Base-by-base conservation (phyloP, 768 basidiomycete genomes). In the Gyrodon lividus region DNA sequence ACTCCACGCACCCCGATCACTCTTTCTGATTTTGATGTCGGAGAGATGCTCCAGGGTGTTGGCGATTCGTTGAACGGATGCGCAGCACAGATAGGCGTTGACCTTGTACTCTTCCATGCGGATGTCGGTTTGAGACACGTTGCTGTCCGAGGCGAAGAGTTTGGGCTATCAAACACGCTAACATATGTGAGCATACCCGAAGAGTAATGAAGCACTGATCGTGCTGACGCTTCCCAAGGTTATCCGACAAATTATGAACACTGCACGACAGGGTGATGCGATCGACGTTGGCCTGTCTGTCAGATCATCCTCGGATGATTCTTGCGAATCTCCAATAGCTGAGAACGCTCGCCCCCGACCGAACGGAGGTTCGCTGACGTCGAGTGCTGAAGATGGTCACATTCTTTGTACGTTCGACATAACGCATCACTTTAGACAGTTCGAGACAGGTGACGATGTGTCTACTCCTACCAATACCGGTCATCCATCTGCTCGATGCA, bases 41-140 rank as follows among this genome's bases (percentile, higher is more conserved):
- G 90, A 20, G 94, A 98, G 67, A 75, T 91, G 72, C 64, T 96
- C 58, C 95, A 97, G 70, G 86, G 81, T 63, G 84, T 93, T 8
- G 93, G 92, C 9, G 94, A 98, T 71, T 82, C 87, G 13, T 69
- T 96, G 53, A 86, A 91, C 62, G 94, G 92, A 12, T 76, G 83
- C 37, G 91, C 91, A 30, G 86, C 92, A 5, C 82, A 89, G 61
- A 79, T 75, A 43, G 89, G 86, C n/a, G 90, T 94, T 28, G 94
- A 98, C 67, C 73, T 98, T 56, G 92, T 96, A 16, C 72, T 97
- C 12, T 95, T 87, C 66, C 93, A 98, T 60, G 89, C 86, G 17
- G 93, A 96, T 65, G 84, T 88, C 19, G 87, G 86, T 19, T 77
- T 97, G 76, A 89, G 89, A 72, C 91, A 94, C 58, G 78, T 93